phyloP scores from a whole-genome alignment of 2,329 filamentous ascomycete species.

The Cladosporium velox region DNA sequence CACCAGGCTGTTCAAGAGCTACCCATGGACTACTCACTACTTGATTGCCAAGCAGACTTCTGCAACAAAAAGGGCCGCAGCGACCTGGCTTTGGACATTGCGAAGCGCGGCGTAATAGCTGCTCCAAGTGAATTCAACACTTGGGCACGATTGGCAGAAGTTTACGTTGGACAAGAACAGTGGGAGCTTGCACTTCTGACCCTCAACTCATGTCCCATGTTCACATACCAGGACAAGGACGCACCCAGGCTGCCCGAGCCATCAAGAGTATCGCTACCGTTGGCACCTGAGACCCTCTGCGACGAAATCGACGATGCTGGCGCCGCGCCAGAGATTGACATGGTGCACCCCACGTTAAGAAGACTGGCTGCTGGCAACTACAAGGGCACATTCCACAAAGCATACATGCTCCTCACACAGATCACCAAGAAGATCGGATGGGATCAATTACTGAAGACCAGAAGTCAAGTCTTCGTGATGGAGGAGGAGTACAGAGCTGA shows the following conservation, averaged over 20 bases:
- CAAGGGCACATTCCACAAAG: conserved; percentile 92
- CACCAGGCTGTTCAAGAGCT: conserved; percentile 86
- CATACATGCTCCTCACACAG: conserved; percentile 90
- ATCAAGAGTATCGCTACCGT: conserved; percentile 81
- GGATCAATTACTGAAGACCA: conserved; percentile 92
- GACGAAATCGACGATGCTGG: conserved; percentile 96
- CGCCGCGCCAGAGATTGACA: conserved; percentile 72
- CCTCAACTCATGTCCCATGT: conserved; percentile 98
- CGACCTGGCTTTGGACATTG: conserved; percentile 86
- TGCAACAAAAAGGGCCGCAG: conserved; percentile 84
- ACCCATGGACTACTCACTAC: conserved; percentile 96
- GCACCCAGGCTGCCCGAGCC: conserved; percentile 92
- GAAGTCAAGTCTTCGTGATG: conserved; percentile 98
- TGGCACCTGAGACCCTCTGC: conserved; percentile 82
- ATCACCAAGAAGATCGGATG: conserved; percentile 96
- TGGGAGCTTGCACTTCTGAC: conserved; percentile 96
- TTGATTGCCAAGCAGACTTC: conserved; percentile 92
- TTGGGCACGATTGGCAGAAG: conserved; percentile 89
- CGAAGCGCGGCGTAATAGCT: conserved; percentile 90
- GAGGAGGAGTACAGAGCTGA: conserved; percentile 97
- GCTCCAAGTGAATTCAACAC: conserved; percentile 97
- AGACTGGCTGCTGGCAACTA: conserved; percentile 87
- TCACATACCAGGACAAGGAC: conserved; percentile 98
- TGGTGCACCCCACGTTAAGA: conserved; percentile 82
- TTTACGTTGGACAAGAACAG: conserved; percentile 91